phyloP scores from a whole-genome alignment of 352 stramenopile species.

The Phytophthora podocarpi region DNA sequence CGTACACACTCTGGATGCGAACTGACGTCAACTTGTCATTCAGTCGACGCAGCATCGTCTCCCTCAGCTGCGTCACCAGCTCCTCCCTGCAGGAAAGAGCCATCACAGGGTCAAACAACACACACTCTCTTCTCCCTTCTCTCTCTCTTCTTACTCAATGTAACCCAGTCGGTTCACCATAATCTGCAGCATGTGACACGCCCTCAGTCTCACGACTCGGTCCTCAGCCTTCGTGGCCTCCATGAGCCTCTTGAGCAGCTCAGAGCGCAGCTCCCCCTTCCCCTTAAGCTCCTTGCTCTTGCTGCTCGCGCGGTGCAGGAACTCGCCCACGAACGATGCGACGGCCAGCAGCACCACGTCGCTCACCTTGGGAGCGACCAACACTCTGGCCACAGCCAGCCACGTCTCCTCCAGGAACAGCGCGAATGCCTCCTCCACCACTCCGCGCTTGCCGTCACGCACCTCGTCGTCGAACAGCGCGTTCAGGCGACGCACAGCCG shows the following conservation, averaged over 20 bases:
- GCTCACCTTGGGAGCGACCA: conserved; percentile 49
- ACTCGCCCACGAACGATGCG: conserved; percentile 55
- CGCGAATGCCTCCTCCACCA: conserved; percentile 59
- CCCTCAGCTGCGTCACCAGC: conserved; percentile 39
- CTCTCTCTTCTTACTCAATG: conserved; percentile 47
- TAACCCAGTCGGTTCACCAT: conserved; percentile 56
- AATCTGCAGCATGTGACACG: conserved; percentile 68
- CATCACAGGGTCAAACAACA: too few species aligned
- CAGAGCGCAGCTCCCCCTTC: conserved; percentile 47
- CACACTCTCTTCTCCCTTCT: too few species aligned
- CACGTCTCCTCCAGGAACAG: conserved; percentile 74
- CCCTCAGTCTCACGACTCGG: conserved; percentile 54
- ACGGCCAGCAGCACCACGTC: conserved; percentile 57
- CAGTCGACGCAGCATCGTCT: conserved; percentile 52
- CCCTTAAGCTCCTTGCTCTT: conserved; percentile 34
- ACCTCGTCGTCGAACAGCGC: conserved; percentile 61
- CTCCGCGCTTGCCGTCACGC: conserved; percentile 31
- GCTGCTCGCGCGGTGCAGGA: conserved; percentile 32
- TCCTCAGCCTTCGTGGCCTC: conserved; percentile 66
- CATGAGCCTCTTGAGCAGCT: conserved; percentile 54
- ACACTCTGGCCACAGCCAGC: conserved; percentile 53
- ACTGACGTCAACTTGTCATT: conserved; percentile 70
- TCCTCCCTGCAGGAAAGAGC: conserved; percentile 45
- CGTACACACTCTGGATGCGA: conserved; percentile 64
- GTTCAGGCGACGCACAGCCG: conserved; percentile 55